Base-by-base conservation (phyloP, 2,329 filamentous ascomycete species). In the Metarhizium brunneum region DNA sequence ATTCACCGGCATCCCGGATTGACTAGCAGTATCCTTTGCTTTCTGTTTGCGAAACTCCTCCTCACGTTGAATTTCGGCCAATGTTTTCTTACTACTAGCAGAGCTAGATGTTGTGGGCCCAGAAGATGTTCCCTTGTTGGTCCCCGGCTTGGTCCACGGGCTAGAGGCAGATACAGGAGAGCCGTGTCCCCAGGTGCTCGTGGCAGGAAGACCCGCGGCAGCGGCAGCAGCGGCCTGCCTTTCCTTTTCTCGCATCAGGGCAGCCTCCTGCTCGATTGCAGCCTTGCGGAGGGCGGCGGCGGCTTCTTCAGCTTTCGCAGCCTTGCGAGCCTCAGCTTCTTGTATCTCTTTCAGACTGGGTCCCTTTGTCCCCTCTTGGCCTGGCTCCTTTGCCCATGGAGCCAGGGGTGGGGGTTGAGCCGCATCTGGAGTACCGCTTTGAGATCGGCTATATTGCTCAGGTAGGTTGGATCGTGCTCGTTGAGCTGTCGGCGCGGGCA, bases 281-380 rank as follows among this genome's bases (percentile, higher is more conserved):
- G 85, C 85, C 62, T 88, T 89, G 62, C 92, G 87, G 58, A 87
- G 81, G 47, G 89, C 87, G 40, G 86, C 85, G 16, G 89, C 90
- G 54, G 84, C 75, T 66, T 94, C 90, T 66, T 97, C 92, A 13
- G 84, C 86, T 72, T 95, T 89, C 53, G 92, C 92, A 11, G 92
- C 92, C 69, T 94, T 95, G 66, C 88, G 90, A 40, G 92, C 92
- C 70, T 99, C 94, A 4, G 90, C 87, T 70, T 96, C 92, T 69
- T 99, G 94, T 29, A 99, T 99, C 67, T 99, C 92, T 73, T 91
- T 95, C 59, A 99, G 76, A 58, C 92, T 96, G 2, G 92, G 94
- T 0, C 91, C 92, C 70, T 89, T 95, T 45, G 89, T 84, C 29
- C 80, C 74, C 58, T 84, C 79, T 5, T 78, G 73, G 51, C 88